phyloP scores from a whole-genome alignment of 768 basidiomycete species.

The Sistotremastrum suecicum region DNA sequence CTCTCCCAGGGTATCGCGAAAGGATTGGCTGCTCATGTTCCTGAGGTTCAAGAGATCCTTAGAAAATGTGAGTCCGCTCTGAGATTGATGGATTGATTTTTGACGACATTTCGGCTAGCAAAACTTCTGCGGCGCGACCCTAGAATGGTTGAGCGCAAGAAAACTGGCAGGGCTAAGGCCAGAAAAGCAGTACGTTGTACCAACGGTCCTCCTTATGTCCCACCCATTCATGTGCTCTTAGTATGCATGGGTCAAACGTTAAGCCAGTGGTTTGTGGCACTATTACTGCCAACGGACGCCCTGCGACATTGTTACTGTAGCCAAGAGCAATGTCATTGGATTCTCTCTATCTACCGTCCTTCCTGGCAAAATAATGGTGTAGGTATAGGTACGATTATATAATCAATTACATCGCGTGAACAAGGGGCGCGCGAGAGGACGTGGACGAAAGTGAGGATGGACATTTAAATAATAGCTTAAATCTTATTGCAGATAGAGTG shows the following conservation, averaged over 20 bases:
- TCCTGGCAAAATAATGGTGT: neutral
- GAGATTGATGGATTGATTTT: slow-evolving; percentile 1
- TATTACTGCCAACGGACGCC: neutral
- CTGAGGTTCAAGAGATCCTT: slow-evolving; percentile 49
- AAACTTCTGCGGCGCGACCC: slow-evolving; percentile 83
- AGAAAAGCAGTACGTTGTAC: slow-evolving; percentile 64
- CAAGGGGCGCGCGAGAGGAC: neutral
- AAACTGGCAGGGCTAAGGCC: slow-evolving; percentile 85
- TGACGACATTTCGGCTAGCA: slow-evolving; percentile 29
- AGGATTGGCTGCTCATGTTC: slow-evolving; percentile 58
- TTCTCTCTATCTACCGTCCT: neutral
- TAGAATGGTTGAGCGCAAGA: slow-evolving; percentile 97
- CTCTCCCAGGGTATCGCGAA: slow-evolving; percentile 65
- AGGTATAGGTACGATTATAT: too few species aligned
- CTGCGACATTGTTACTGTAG: neutral
- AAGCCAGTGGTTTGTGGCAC: slow-evolving; percentile 6
- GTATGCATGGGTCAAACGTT: slow-evolving; percentile 98
- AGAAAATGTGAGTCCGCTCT: slow-evolving; percentile 44
- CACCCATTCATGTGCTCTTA: slow-evolving; percentile 16
- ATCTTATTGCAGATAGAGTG: slow-evolving; percentile 40
- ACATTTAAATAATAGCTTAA: too few species aligned
- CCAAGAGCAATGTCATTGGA: neutral
- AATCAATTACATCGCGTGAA: neutral
- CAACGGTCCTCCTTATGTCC: slow-evolving; percentile 1
- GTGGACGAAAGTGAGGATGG: neutral